phyloP scores from a whole-genome alignment of 1,284 basidiomycete genomes.

The Salmacisia buchloeana region DNA sequence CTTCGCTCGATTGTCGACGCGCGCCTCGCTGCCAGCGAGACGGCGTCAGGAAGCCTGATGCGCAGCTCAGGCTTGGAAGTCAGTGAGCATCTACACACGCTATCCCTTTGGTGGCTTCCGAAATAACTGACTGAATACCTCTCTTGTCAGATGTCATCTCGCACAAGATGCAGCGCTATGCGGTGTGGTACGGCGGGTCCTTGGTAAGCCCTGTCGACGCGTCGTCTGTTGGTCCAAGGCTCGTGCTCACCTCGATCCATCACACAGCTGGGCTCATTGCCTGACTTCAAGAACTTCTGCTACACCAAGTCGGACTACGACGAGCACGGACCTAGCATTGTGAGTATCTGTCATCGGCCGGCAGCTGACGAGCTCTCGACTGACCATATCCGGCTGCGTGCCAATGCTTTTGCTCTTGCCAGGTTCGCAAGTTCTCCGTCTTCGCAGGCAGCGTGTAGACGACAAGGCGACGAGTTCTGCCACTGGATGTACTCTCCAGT shows the following conservation, averaged over 20 bases:
- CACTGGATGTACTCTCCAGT: no score
- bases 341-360: slow-evolving; percentile 55
- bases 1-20: slow-evolving; percentile 89
- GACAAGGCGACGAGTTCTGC: no score
- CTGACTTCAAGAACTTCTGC: slow-evolving; percentile 95
- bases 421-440: slow-evolving; percentile 39
- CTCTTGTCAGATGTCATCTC: slow-evolving; percentile 81
- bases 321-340: slow-evolving; percentile 92
- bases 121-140: background rate
- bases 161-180: slow-evolving; percentile 95
- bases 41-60: slow-evolving; percentile 69
- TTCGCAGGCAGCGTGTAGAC: slow-evolving; percentile 37
- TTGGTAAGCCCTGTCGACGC: slow-evolving; percentile 56
- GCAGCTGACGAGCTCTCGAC: background rate
- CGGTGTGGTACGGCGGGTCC: slow-evolving; percentile 97
- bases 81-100: slow-evolving; percentile 12
- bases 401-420: background rate
- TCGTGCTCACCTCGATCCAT: background rate
- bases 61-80: slow-evolving; percentile 53
- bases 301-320: slow-evolving; percentile 97
- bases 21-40: slow-evolving; percentile 71
- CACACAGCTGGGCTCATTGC: slow-evolving; percentile 55
- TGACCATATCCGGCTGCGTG: background rate
- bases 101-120: background rate
- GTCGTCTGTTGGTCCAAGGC: background rate